Evolutionary conservation across 257 asterid genomes (phyloP), one percentile per base, ranked within the genome.

Genomic region (Solanum bukasovii): DNA sequence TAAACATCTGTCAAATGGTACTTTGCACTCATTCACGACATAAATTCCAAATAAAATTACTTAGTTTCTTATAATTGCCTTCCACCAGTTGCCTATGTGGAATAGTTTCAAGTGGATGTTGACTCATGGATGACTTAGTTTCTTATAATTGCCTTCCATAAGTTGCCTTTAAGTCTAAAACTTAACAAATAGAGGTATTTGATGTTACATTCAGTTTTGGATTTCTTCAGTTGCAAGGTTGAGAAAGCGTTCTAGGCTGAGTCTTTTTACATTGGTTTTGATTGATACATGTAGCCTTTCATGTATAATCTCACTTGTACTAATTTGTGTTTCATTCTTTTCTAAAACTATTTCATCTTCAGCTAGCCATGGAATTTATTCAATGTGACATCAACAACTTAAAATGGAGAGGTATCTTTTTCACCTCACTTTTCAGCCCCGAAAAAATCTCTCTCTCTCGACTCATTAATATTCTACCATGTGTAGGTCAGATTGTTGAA

Each of bases 331-430:
- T 56, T 40, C 77, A 9, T 20, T 87, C 40, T 13, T 44, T 83
- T 88, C 71, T 25, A 71, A 56, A 42, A 81, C 83, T 77, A 40
- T 87, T 86, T 20, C 63, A 34, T 78, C 74, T 93, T 93, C 96
- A 96, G 98, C 65, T 94, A 84, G 94, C 93, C 89, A 88, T 94
- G 92, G 93, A 96, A 71, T 93, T 96, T 87, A 91, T 94, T 85
- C 98, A 93, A 71, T 91, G 97, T 33, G 94, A 95, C 92, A 88
- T 97, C 90, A 92, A 77, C 88, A 93, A 91, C 87, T 92, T 92
- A 75, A 90, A 90, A 85, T 91, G 93, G 92, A 87, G 92, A 93
- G 98, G 98, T 96, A 89, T 63, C 84, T 88, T 75, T 89, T 83
- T 81, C 77, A 84, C 90, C 87, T 70, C 11, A 21, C 70, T 35